A percentile compares a stretch with the other conserved stretches of the same genome.
Evolutionary conservation across 73 alveolate genomes (phyloP).

Genomic region (Paramecium tetraurelia): DNA sequence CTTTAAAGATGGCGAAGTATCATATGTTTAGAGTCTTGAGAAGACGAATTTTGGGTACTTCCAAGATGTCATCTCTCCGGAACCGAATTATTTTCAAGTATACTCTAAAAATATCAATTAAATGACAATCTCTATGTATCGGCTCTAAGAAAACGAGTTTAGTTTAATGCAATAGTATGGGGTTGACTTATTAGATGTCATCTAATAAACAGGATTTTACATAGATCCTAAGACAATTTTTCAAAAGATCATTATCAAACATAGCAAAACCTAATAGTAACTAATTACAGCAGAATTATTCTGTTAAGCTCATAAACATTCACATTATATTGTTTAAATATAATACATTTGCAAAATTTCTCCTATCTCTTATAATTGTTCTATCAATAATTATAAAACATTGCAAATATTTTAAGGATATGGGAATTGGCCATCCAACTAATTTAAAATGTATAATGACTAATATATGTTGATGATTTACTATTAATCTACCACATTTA

Average conservation of each 20-base stretch:
- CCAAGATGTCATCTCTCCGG: background rate
- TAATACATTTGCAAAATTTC: background rate
- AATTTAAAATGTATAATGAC: background rate
- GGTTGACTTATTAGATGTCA: background rate
- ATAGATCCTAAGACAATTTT: background rate
- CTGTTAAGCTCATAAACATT: background rate
- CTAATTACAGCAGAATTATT: background rate
- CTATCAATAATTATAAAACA: background rate
- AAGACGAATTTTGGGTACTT: background rate
- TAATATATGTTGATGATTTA: background rate
- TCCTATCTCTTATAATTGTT: background rate
- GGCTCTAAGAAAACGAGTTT: background rate
- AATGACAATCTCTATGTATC: background rate
- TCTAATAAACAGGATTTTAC: background rate
- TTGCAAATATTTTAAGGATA: background rate
- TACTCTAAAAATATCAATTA: background rate
- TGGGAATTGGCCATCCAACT: background rate
- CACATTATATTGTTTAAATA: background rate
- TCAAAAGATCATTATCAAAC: background rate
- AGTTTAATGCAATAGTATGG: background rate
- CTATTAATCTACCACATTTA: background rate
- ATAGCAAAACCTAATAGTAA: background rate
- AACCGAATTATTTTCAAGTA: background rate
- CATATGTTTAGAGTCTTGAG: background rate
- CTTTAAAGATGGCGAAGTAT: background rate